Base-by-base conservation (phyloP, 257 asterid genomes). In the Nicotiana benthamiana region DNA sequence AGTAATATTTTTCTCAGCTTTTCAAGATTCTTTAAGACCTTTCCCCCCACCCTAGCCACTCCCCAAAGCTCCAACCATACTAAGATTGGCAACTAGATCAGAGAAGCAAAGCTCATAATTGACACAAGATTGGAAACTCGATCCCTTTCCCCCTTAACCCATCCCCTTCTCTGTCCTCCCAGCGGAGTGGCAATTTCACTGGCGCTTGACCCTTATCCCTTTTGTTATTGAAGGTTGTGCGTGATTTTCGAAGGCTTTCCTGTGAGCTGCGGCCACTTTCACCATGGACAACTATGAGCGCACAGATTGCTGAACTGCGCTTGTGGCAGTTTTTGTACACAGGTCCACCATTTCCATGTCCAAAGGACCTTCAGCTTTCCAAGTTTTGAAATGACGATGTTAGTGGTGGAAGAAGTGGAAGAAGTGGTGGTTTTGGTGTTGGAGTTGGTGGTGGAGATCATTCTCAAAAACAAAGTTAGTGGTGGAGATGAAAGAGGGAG, bases 321-420 rank as follows among this genome's bases (percentile, higher is more conserved):
- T 84, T 89, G 90, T 94, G 97, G 15, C 92, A 91, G 67, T 90
- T 97, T 86, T 94, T 89, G 85, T 94, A n/a, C n/a, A n/a, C n/a
- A n/a, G n/a, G n/a, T n/a, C n/a, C n/a, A n/a, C n/a, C n/a, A n/a
- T n/a, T n/a, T n/a, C n/a, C n/a, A n/a, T n/a, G n/a, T n/a, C n/a
- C n/a, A n/a, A n/a, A 94, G 85, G 65, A 94, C 98, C 32, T 86
- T 86, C 67, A 94, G 88, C 62, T 91, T 94, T 57, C 92, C 97
- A 82, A 92, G 83, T 78, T 94, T 94, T n/a, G 91, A 77, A 20
- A 87, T 84, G 75, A 89, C 75, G 46, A 90, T 61, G 78, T 83
- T 22, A 75, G 82, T 16, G 68, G 65, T 34, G 2, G 80, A 0
- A 57, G n/a, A n/a, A n/a, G n/a, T n/a, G n/a, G n/a, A n/a, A n/a